A percentile compares a stretch with the other conserved stretches of the same genome.
phyloP scores from a whole-genome alignment of 208 protist genomes.

The Acanthamoeba castellanii region DNA sequence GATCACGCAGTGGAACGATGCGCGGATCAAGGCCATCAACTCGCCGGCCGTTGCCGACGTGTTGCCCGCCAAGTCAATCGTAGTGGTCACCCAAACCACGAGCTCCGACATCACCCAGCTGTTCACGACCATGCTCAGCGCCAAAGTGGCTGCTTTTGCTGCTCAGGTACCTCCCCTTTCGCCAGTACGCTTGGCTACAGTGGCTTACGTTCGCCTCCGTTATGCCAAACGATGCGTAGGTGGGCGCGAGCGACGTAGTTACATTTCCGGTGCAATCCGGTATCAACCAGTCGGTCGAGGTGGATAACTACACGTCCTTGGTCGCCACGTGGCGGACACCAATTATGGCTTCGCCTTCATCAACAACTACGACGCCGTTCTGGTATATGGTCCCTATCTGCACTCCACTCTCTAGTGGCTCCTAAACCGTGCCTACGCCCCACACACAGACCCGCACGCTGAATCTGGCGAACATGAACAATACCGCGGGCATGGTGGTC shows the following conservation, averaged over 20 bases:
- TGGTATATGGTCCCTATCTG: too few species aligned
- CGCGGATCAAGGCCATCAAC: constrained; percentile 34
- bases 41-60: not conserved
- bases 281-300: not conserved
- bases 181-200: too few species aligned
- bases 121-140: not conserved
- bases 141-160: not conserved
- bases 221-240: too few species aligned
- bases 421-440: too few species aligned
- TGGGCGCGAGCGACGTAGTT: not conserved
- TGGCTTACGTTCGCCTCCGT: too few species aligned
- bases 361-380: not conserved
- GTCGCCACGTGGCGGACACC: not conserved
- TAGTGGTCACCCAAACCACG: not conserved
- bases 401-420: too few species aligned
- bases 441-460: not conserved
- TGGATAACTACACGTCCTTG: not conserved
- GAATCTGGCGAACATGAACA: not conserved
- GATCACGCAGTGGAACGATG: not conserved
- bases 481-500: not conserved
- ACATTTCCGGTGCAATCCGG: not conserved
- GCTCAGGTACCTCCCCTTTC: too few species aligned
- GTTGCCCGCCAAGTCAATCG: not conserved
- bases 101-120: not conserved
- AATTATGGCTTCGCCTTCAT: not conserved